Evolutionary conservation across 139 green algal genomes (phyloP), one percentile per base, ranked within the genome.

Genomic region (Pleodorina starrii): DNA sequence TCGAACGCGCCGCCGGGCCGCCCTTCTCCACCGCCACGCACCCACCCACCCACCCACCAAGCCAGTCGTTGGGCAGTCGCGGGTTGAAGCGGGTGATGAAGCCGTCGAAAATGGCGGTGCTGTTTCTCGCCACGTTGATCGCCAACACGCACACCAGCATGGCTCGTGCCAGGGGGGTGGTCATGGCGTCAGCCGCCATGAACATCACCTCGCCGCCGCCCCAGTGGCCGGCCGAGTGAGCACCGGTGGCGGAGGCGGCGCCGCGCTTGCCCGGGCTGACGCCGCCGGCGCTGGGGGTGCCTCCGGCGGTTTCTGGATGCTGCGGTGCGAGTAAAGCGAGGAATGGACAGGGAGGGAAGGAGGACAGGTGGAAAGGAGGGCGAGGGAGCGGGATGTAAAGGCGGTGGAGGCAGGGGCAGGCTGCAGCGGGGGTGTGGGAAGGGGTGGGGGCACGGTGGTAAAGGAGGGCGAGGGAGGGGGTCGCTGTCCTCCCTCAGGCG

Each of bases 51-150:
- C 36, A 63, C 82, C 21, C 68, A 88, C 82, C 82, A 17, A 88
- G 66, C 82, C 82, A 88, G 66, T 88, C 82, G 66, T 76, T 88
- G n/a, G 82, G 82, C 63, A 88, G 46, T 9, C 21, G 32, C 2
- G 82, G 82, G 60, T 88, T 88, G 66, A 88, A 88, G 25, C 19
- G 54, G 43, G 63, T 69, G 66, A 88, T 88, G 66, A 88, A 88
- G 63, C 44, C 63, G 81, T 87, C 81, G 12, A 87, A 36, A 60
- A 87, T 87, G 60, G 66, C 38, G 14, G 38, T 48, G 38, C 40
- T 69, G n/a, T 48, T 78, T 7, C 81, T 59, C 1, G 63, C 60
- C 42, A 77, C 81, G 60, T 77, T 60, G 29, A 87, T 50, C 16
- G 12, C n/a, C 42, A 87, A 43, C 63, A 87, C 60, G 17, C n/a